These are phyloP conservation scores for Gilbertella persicaria DNA, from an alignment of 371 early-diverging fungal genomes.

Conservation along the genomic window DNA sequence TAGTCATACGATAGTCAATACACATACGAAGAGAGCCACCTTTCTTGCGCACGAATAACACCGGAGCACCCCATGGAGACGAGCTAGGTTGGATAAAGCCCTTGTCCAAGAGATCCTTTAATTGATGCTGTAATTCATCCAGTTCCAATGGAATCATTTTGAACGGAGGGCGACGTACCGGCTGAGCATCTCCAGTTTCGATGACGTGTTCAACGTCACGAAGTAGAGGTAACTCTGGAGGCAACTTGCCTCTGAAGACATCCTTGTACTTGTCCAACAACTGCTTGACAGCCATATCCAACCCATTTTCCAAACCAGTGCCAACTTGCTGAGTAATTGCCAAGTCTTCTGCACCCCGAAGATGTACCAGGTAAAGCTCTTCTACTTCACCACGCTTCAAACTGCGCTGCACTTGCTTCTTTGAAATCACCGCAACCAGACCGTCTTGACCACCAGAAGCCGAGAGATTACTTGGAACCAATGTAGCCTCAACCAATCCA, in stretches of 20 bases:
- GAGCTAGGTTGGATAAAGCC: no score
- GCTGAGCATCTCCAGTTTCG: constrained; percentile 14
- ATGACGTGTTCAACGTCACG: no score
- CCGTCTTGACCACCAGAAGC: neutral
- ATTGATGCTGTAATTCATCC: no score
- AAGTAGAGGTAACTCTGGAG: constrained; percentile 9
- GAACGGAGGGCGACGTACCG: constrained; percentile 1
- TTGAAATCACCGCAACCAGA: neutral
- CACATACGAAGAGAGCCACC: no score
- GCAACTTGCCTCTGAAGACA: neutral
- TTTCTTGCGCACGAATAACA: no score
- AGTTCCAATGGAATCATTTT: no score
- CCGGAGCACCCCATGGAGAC: no score
- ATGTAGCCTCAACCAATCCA: neutral
- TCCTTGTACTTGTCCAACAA: neutral
- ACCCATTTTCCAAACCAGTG: neutral
- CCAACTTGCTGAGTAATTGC: neutral
- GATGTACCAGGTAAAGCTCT: neutral
- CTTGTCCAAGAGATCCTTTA: no score
- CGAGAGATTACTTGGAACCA: neutral
- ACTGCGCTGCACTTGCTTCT: neutral
- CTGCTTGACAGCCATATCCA: constrained; percentile 1
- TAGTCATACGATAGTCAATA: no score
- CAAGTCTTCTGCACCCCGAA: neutral
- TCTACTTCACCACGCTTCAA: neutral